These are phyloP conservation scores for Platanthera guangdongensis DNA, from an alignment of 106 monocot species.

Conservation along the genomic window DNA sequence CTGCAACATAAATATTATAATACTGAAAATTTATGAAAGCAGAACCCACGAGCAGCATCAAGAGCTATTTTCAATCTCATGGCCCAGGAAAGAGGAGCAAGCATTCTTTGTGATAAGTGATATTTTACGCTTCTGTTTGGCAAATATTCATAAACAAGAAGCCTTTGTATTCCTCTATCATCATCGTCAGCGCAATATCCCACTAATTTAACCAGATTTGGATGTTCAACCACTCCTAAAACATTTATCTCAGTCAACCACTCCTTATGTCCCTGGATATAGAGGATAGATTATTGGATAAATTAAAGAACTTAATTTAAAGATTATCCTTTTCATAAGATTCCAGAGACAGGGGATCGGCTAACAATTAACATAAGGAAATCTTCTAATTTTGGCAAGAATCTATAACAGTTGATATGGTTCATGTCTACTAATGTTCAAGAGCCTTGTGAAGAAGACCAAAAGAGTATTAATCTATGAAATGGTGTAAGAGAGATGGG, in stretches of 20 bases:
- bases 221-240: conserved; percentile 69
- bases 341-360: neutral
- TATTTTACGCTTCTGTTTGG: conserved; percentile 54
- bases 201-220: conserved; percentile 62
- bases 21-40: too few relatives aligned
- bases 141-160: conserved; percentile 75
- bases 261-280: conserved; percentile 60
- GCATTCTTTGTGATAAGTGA: conserved; percentile 36
- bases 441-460: neutral
- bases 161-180: conserved; percentile 63
- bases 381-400: neutral
- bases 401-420: neutral
- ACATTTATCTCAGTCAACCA: conserved; percentile 73
- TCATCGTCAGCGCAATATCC: conserved; percentile 74
- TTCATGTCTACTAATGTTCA: too few relatives aligned
- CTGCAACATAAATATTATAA: too few relatives aligned
- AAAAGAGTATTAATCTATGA: neutral
- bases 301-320: neutral
- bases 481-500: neutral
- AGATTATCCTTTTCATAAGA: neutral
- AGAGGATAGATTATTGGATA: neutral
- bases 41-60: conserved; percentile 48
- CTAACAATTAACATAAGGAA: neutral
- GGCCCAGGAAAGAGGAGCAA: conserved; percentile 36
- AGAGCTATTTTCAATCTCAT: conserved; percentile 57